Percentiles rank a stretch among this genome's conserved stretches.
These are phyloP conservation scores for Wickerhamiella alocasiicola DNA, from an alignment of 805 yeast genomes.

Conservation along the genomic window DNA sequence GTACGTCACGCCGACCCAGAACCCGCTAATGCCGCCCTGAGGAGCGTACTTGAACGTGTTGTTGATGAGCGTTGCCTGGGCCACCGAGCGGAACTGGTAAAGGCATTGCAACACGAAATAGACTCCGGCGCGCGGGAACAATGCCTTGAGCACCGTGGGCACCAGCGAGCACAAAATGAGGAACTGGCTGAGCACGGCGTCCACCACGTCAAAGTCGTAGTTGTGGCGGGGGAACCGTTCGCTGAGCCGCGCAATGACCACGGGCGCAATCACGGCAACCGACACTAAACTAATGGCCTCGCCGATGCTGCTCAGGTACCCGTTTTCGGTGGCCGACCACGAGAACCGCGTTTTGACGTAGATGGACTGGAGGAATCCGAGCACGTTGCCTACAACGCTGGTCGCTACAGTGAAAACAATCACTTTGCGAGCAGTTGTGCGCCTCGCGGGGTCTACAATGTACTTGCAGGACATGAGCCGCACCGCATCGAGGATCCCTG, in stretches of 20 bases:
- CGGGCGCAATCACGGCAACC: not conserved
- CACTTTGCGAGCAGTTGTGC: not conserved
- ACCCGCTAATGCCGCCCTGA: not conserved
- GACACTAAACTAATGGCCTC: not conserved
- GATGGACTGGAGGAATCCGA: not conserved
- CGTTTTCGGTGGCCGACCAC: slow-evolving; percentile 1
- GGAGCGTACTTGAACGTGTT: not conserved
- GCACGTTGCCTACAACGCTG: not conserved
- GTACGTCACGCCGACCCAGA: slow-evolving; percentile 1
- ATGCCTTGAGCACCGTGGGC: not conserved
- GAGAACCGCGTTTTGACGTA: slow-evolving; percentile 2
- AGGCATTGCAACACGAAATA: not conserved
- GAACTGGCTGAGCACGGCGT: not conserved
- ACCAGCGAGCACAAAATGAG: not conserved
- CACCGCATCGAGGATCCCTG: not conserved
- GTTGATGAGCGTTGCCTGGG: not conserved
- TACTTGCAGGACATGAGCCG: not conserved
- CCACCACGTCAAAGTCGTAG: not conserved
- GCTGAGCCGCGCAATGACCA: not conserved
- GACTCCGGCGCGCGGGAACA: not conserved
- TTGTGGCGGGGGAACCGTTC: not conserved
- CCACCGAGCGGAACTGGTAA: not conserved
- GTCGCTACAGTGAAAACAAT: not conserved
- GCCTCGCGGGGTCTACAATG: not conserved
- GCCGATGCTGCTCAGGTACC: not conserved